Percentiles rank a stretch among this genome's conserved stretches.
phyloP scores from a whole-genome alignment of 352 stramenopile species.

The Pythium pyrilobum region DNA sequence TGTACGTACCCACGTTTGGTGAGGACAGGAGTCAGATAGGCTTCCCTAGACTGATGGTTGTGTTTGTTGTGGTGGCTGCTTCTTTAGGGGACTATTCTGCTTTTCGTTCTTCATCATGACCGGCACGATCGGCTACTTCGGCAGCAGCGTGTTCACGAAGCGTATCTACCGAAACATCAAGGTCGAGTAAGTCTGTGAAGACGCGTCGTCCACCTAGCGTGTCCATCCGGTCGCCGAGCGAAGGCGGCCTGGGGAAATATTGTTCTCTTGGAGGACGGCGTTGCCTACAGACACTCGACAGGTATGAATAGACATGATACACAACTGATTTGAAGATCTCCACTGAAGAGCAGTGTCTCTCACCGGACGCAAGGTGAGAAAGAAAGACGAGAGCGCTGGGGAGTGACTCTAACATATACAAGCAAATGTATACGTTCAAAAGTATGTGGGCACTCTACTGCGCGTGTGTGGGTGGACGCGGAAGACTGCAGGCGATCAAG shows the following conservation, averaged over 20 bases:
- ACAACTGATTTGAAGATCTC: no score
- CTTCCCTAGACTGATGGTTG: not conserved
- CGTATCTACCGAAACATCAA: constrained; percentile 96
- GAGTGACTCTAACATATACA: not conserved
- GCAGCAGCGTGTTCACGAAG: constrained; percentile 91
- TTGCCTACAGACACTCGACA: no score
- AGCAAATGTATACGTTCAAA: constrained; percentile 6
- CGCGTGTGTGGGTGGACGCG: no score
- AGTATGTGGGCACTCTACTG: no score
- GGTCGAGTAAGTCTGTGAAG: constrained; percentile 73
- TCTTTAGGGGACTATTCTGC: constrained; percentile 85
- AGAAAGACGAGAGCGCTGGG: no score
- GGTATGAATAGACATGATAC: constrained; percentile 3
- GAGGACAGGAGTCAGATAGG: no score
- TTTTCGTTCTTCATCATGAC: constrained; percentile 92
- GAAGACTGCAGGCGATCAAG: no score
- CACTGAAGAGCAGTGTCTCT: no score
- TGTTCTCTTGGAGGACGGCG: no score
- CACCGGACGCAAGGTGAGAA: constrained; percentile 2
- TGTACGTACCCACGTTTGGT: constrained; percentile 52
- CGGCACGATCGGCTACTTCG: constrained; percentile 88
- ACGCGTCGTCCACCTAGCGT: no score
- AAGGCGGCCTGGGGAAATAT: no score
- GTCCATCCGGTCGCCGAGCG: no score
- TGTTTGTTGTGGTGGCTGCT: not conserved